Evolutionary conservation across 768 basidiomycete species (phyloP), one percentile per base, ranked within the genome.

Genomic region (Gloeopeniophorella convolvens): DNA sequence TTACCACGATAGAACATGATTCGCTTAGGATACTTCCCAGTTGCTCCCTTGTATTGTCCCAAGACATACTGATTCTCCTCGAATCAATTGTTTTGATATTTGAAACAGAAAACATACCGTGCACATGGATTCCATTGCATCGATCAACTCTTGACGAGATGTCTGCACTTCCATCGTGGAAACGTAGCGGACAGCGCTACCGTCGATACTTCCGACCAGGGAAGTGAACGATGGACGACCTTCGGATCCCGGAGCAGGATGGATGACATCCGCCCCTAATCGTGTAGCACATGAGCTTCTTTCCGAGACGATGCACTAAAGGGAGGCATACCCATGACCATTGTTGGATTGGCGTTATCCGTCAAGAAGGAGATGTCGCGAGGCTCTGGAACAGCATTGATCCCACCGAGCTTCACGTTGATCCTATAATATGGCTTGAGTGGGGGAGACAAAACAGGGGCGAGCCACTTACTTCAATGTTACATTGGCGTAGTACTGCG

Each of bases 381-480:
- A 0, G 83, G 74, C 43, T 87, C 83, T 0, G 87, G 88, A 26
- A 91, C 72, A 1, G 79, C 77, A 62, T 91, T 91, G 62, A 89
- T 84, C 1, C 89, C 89, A 12, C 88, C 89, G 0, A 90, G 71
- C 63, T 91, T 90, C 16, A 88, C 88, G 53, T 90, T 90, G 58
- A 90, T 74, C 63, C 87, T 90, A 52, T 20, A 18, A 20, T 18
- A 3, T 15, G 31, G 45, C 48, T 50, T 21, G 18, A 49, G 52
- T 28, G 42, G 27, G 48, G 4, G 5, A 21, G 12, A 42, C 23
- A 24, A 21, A 8, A 48, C 12, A 21, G 13, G 18, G 20, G 30
- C 24, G 36, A 31, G 20, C 8, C 10, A 66, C 80, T 57, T 47
- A 87, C 87, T 90, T 90, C 27, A 90, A 64, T 57, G 78, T 80